A percentile compares a stretch with the other conserved stretches of the same genome.
These are phyloP conservation scores for Cucurbita argyrosperma DNA, from an alignment of 306 rosid genomes.

Conservation along the genomic window DNA sequence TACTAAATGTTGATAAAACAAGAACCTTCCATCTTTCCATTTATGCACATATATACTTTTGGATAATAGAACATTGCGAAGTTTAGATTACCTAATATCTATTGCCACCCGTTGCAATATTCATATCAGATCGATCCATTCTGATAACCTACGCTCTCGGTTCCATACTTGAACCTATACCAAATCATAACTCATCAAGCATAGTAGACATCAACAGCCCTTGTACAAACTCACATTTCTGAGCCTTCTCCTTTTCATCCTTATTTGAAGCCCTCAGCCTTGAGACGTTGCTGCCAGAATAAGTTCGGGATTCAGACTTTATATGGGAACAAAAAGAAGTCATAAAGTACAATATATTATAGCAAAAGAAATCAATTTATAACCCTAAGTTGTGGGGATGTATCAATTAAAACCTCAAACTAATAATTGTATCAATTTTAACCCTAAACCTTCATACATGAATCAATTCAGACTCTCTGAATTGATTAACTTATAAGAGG, in stretches of 20 bases:
- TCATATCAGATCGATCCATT: background rate
- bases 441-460: too few relatives aligned
- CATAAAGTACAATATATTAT: background rate
- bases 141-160: background rate
- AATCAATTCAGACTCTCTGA: too few relatives aligned
- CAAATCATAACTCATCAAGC: conserved; percentile 44
- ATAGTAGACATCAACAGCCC: conserved; percentile 72
- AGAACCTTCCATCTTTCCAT: conserved; percentile 29
- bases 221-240: conserved; percentile 59
- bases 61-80: conserved; percentile 24
- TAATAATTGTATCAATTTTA: too few relatives aligned
- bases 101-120: conserved; percentile 15
- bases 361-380: too few relatives aligned
- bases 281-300: conserved; percentile 31
- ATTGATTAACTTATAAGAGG: too few relatives aligned
- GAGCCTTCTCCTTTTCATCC: conserved; percentile 58
- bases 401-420: too few relatives aligned
- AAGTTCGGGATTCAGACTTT: background rate
- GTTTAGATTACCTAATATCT: conserved; percentile 24
- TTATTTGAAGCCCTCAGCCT: conserved; percentile 30
- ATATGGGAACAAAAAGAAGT: background rate
- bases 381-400: background rate
- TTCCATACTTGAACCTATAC: background rate
- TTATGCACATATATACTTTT: conserved; percentile 22
- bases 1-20: background rate